Conservation (phyloP, 2,329 filamentous ascomycete species). For the Talaromyces sp. region DNA sequence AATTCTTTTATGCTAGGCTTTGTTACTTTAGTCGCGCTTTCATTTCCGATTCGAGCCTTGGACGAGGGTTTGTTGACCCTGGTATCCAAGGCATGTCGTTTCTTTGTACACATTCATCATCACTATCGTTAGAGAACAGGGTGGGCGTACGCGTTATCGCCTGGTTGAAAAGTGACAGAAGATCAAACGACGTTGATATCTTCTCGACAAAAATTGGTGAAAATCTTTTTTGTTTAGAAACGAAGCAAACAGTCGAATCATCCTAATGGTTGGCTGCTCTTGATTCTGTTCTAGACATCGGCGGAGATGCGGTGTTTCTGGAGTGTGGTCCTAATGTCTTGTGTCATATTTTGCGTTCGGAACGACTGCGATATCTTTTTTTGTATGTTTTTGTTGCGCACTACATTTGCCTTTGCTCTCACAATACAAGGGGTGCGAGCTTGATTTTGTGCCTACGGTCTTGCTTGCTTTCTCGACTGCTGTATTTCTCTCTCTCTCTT, state of each 20-base stretch:
- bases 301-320: slow-evolving; percentile 13
- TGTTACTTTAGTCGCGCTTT: slow-evolving; percentile 2
- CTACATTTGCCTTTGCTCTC: neutral
- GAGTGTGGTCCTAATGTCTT: slow-evolving; percentile 12
- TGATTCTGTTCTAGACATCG: slow-evolving; percentile 8
- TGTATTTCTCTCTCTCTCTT: slow-evolving; percentile 7
- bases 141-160: neutral
- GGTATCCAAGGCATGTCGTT: slow-evolving; percentile 2
- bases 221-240: slow-evolving; percentile 7
- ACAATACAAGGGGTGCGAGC: neutral
- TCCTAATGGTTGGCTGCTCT: neutral
- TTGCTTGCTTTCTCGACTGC: neutral
- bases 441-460: neutral
- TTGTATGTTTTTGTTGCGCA: neutral
- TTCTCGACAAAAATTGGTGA: slow-evolving; percentile 3
- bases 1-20: neutral
- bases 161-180: slow-evolving; percentile 5
- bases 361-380: slow-evolving; percentile 12
- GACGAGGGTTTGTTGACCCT: neutral
- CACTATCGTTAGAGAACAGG: slow-evolving; percentile 2
- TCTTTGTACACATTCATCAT: slow-evolving; percentile 7
- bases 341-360: slow-evolving; percentile 11
- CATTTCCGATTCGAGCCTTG: slow-evolving; percentile 1
- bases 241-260: slow-evolving; percentile 1
- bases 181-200: neutral